Evolutionary conservation across 2,329 filamentous ascomycete species (phyloP), one percentile per base, ranked within the genome.

Genomic region (Chrysoporthe deuterocubensis): DNA sequence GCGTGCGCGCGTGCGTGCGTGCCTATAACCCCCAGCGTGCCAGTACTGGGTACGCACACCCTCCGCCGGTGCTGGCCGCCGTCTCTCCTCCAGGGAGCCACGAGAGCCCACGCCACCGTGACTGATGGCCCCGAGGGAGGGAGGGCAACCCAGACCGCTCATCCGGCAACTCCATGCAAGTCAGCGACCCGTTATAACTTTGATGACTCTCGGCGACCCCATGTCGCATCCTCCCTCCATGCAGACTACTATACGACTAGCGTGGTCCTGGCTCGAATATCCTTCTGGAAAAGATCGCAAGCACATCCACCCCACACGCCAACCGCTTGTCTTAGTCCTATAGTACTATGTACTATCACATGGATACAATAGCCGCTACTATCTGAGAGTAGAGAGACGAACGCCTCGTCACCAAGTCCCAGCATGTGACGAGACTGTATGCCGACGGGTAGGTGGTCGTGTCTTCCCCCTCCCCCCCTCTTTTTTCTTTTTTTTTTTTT

Each of bases 161-260:
- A 34, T 61, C 59, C 43, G 21, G 59, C 59, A 14, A n/a, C 42
- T 46, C 59, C 13, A 61, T 44, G 42, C 58, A 61, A 46, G 42
- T 61, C 43, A 61, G 59, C 59, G 48, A 34, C n/a, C 44, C 21
- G 8, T 34, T 48, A 18, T 16, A 3, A n/a, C 9, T 21, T 48
- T 61, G 58, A 34, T 64, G 34, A 26, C 37, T 32, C 42, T 61
- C 21, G 16, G 59, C 43, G 43, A 26, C 16, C 18, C 37, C 60
- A 40, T 54, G 44, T 62, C 6, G 60, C 44, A 50, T 52, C 21
- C 43, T n/a, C 21, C 57, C 40, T 60, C 11, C 57, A 48, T 46
- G 44, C 32, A 43, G 44, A 43, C 32, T 50, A 18, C 9, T 50
- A 18, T 7, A 32, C 18, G 18, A 62, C 26, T 62, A 52, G 60